Conservation (phyloP, 345 rosid genomes). For the Rhizophora apiculata region DNA sequence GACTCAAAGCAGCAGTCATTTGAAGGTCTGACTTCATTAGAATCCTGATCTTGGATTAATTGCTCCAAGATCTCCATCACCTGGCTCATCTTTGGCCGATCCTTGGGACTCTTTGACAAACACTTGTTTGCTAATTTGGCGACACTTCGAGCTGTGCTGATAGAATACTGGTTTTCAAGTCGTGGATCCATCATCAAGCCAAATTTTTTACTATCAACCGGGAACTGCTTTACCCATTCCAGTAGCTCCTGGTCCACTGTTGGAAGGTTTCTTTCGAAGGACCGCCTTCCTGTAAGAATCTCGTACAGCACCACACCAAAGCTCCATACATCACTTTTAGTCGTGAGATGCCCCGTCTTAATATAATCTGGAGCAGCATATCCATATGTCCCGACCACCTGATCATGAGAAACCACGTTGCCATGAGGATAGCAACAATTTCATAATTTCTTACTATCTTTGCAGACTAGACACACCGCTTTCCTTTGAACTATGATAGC, state of each 20-base stretch:
- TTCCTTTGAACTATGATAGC: no score
- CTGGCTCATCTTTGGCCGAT: slow-evolving; percentile 64
- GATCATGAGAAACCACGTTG: slow-evolving; percentile 7
- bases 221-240: slow-evolving; percentile 75
- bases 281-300: slow-evolving; percentile 73
- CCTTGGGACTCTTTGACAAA: slow-evolving; percentile 54
- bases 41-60: slow-evolving; percentile 42
- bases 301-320: slow-evolving; percentile 85
- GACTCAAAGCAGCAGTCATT: slow-evolving; percentile 16
- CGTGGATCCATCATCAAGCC: slow-evolving; percentile 60
- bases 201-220: slow-evolving; percentile 59
- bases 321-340: slow-evolving; percentile 83
- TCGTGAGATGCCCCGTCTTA: slow-evolving; percentile 72
- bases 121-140: slow-evolving; percentile 74
- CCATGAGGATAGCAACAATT: no score
- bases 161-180: slow-evolving; percentile 52
- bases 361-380: slow-evolving; percentile 95
- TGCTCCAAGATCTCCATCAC: slow-evolving; percentile 59
- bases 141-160: slow-evolving; percentile 47
- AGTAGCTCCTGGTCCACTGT: slow-evolving; percentile 55
- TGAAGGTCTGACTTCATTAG: slow-evolving; percentile 17
- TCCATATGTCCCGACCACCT: slow-evolving; percentile 85
- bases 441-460: no score
- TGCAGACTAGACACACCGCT: no score
- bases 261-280: slow-evolving; percentile 67